These are phyloP conservation scores for Monosporascus cannonballus DNA, from an alignment of 2,329 filamentous ascomycete species.

Conservation along the genomic window DNA sequence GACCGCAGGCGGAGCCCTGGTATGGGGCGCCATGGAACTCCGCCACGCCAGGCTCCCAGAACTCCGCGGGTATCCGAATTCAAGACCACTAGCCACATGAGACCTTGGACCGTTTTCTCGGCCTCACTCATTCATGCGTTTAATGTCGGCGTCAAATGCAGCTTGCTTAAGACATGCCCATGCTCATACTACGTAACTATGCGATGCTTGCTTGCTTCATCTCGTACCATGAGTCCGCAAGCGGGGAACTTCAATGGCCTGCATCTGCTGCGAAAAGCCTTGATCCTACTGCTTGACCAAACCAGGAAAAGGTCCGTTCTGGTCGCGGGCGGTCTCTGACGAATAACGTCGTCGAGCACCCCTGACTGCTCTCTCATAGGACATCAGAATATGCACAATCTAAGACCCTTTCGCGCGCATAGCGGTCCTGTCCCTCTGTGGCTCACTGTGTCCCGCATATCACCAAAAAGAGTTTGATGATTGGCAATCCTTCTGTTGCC, in stretches of 20 bases:
- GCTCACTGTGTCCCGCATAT: conserved; percentile 18
- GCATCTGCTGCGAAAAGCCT: conserved; percentile 5
- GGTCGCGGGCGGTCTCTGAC: conserved; percentile 18
- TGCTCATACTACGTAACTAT: neutral
- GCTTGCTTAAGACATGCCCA: neutral
- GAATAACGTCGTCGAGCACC: conserved; percentile 29
- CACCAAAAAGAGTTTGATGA: conserved; percentile 4
- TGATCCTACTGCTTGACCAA: conserved; percentile 15
- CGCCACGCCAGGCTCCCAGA: neutral
- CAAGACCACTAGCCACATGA: neutral
- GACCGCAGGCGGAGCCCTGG: conserved; percentile 24
- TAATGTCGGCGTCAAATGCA: neutral
- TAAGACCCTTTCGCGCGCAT: conserved; percentile 33
- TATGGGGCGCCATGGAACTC: conserved; percentile 1
- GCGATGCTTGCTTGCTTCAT: neutral
- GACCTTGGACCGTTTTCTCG: neutral
- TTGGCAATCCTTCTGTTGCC: neutral
- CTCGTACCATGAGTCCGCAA: neutral
- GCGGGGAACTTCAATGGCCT: neutral
- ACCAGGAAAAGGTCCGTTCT: conserved; percentile 20
- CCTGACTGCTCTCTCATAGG: conserved; percentile 32
- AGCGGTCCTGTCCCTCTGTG: conserved; percentile 37
- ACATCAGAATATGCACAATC: conserved; percentile 33
- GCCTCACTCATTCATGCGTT: neutral
- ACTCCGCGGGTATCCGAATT: neutral